phyloP scores from a whole-genome alignment of 1,139 yeast genomes.

The Sugiyamaella sp. region DNA sequence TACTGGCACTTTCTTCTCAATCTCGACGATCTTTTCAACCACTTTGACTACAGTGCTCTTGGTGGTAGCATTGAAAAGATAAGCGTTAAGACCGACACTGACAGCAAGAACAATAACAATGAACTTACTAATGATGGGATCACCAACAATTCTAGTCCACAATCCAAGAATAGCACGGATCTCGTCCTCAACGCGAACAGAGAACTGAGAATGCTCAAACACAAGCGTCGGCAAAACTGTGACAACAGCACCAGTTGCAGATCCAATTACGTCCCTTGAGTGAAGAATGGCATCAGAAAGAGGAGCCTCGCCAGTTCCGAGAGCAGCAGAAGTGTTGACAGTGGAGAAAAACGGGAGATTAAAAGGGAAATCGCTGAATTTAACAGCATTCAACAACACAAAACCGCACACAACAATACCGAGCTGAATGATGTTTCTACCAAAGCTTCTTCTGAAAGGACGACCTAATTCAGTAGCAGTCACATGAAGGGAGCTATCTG shows the following conservation, averaged over 20 bases:
- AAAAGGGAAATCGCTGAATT: conserved; percentile 53
- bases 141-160: conserved; percentile 75
- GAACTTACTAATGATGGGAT: conserved; percentile 77
- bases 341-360: conserved; percentile 19
- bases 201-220: conserved; percentile 67
- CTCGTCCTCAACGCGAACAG: conserved; percentile 68
- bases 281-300: conserved; percentile 10
- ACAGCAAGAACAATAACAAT: conserved; percentile 72
- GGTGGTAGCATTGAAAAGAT: conserved; percentile 56
- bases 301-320: conserved; percentile 3
- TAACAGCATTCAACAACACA: conserved; percentile 63
- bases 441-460: conserved; percentile 39
- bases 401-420: conserved; percentile 67
- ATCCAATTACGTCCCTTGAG: conserved; percentile 1
- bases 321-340: not conserved
- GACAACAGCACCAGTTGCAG: conserved; percentile 56
- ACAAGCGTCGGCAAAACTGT: conserved; percentile 68
- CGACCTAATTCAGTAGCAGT: conserved; percentile 27
- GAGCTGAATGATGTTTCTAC: conserved; percentile 58
- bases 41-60: conserved; percentile 37
- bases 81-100: conserved; percentile 80
- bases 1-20: conserved; percentile 33
- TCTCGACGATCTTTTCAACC: conserved; percentile 42
- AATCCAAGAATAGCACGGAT: conserved; percentile 56
- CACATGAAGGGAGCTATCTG: conserved; percentile 46